A percentile compares a stretch with the other conserved stretches of the same genome.
These are phyloP conservation scores for Rhododendron henanense DNA, from an alignment of 148 eudicot species.

Conservation along the genomic window DNA sequence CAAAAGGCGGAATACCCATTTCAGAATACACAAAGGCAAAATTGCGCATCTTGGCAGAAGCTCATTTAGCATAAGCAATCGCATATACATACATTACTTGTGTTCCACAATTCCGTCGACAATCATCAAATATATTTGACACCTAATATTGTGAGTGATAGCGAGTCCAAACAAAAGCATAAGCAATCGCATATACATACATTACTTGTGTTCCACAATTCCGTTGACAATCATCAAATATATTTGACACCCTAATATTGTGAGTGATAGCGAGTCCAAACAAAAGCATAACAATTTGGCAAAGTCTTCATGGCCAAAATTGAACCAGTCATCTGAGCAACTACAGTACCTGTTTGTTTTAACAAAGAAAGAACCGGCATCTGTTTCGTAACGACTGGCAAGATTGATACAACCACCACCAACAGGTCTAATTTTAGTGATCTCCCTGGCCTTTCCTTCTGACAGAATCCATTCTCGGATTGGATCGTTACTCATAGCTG, in stretches of 20 bases:
- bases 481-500: conserved; percentile 78
- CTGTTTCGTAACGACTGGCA: conserved; percentile 79
- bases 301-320: not conserved
- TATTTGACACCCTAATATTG: not conserved
- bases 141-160: not conserved
- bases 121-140: not conserved
- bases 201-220: not conserved
- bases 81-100: conserved; percentile 36
- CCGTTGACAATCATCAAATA: not conserved
- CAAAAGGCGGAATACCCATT: not conserved
- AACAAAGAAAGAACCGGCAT: conserved; percentile 90
- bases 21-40: not conserved
- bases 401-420: conserved; percentile 97
- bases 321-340: not conserved
- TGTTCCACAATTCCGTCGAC: not conserved
- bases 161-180: not conserved
- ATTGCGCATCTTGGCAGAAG: not conserved
- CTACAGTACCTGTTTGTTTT: conserved; percentile 70
- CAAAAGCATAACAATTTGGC: not conserved
- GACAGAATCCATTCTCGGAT: conserved; percentile 82
- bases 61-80: conserved; percentile 12
- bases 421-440: conserved; percentile 58
- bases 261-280: not conserved
- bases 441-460: conserved; percentile 80
- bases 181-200: conserved; percentile 42